Conservation (phyloP, 1,139 yeast genomes). For the Meyerozyma athensensis region DNA sequence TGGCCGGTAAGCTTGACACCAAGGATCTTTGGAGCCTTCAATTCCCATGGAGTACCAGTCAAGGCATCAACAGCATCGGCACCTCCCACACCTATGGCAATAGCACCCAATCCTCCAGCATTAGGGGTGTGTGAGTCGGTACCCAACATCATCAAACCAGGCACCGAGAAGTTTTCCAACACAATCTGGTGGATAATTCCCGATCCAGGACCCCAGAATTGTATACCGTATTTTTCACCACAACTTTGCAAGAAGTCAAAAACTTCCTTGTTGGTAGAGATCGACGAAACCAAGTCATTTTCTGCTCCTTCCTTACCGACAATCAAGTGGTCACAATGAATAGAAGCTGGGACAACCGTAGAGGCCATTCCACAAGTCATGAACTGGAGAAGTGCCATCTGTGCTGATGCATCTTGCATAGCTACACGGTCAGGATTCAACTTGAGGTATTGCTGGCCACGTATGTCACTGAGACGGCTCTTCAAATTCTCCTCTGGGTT, state of each 20-base stretch:
- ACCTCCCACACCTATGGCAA: slow-evolving; percentile 98
- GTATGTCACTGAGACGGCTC: slow-evolving; percentile 50
- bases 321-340: slow-evolving; percentile 96
- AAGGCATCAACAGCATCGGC: slow-evolving; percentile 98
- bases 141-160: slow-evolving; percentile 94
- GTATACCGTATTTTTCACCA: slow-evolving; percentile 90
- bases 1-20: slow-evolving; percentile 90
- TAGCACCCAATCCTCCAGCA: slow-evolving; percentile 96
- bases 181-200: slow-evolving; percentile 98
- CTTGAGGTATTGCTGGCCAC: slow-evolving; percentile 85
- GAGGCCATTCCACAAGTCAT: slow-evolving; percentile 90
- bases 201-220: slow-evolving; percentile 99
- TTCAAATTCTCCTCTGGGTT: slow-evolving; percentile 74
- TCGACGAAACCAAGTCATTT: slow-evolving; percentile 66
- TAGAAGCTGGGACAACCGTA: slow-evolving; percentile 90
- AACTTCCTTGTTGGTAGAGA: slow-evolving; percentile 85
- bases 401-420: slow-evolving; percentile 99
- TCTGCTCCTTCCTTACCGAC: slow-evolving; percentile 93
- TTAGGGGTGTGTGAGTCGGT: slow-evolving; percentile 97
- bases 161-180: slow-evolving; percentile 89
- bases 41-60: slow-evolving; percentile 98
- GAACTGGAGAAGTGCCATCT: slow-evolving; percentile 93
- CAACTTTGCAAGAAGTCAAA: slow-evolving; percentile 89
- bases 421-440: slow-evolving; percentile 97
- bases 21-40: slow-evolving; percentile 88